phyloP scores from a whole-genome alignment of 192 early-diverging fungal genomes.

The Coemansia aciculifera region DNA sequence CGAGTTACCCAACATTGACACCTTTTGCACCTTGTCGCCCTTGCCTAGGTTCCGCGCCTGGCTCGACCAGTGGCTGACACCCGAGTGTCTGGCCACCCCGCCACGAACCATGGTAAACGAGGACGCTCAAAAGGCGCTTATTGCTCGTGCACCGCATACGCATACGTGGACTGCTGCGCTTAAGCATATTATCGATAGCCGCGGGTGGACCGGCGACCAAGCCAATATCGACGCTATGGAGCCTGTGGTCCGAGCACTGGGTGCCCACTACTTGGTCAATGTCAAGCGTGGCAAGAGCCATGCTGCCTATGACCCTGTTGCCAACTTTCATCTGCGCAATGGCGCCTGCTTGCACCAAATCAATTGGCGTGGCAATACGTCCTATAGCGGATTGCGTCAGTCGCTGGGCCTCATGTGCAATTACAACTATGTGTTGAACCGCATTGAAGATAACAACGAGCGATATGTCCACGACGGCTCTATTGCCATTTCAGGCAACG shows the following conservation, averaged over 20 bases:
- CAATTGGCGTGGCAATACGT: conserved; percentile 88
- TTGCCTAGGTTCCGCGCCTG: conserved; percentile 86
- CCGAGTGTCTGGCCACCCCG: conserved; percentile 22
- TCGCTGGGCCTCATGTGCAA: conserved; percentile 96
- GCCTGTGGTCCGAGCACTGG: conserved; percentile 37
- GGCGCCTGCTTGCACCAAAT: conserved; percentile 85
- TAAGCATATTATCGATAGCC: conserved; percentile 38
- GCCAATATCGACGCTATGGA: conserved; percentile 39
- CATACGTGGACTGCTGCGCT: conserved; percentile 46
- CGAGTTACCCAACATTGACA: conserved; percentile 68
- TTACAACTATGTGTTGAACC: conserved; percentile 78
- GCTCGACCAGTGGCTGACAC: conserved; percentile 59
- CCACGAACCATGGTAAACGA: conserved; percentile 17
- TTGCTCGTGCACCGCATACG: conserved; percentile 21
- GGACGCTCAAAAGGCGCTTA: conserved; percentile 9
- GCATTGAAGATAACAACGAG: conserved; percentile 82
- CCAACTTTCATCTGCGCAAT: conserved; percentile 94
- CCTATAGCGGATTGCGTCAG: conserved; percentile 76
- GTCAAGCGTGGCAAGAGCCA: conserved; percentile 41
- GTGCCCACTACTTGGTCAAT: conserved; percentile 46
- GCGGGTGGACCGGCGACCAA: conserved; percentile 46
- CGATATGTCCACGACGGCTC: conserved; percentile 64
- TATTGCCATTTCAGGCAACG: conserved; percentile 57
- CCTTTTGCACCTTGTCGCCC: conserved; percentile 88
- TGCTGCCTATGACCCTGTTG: conserved; percentile 84